Evolutionary conservation across 495 filamentous ascomycete species (phyloP), one percentile per base, ranked within the genome.

Genomic region (Lophiostoma macrostomum): DNA sequence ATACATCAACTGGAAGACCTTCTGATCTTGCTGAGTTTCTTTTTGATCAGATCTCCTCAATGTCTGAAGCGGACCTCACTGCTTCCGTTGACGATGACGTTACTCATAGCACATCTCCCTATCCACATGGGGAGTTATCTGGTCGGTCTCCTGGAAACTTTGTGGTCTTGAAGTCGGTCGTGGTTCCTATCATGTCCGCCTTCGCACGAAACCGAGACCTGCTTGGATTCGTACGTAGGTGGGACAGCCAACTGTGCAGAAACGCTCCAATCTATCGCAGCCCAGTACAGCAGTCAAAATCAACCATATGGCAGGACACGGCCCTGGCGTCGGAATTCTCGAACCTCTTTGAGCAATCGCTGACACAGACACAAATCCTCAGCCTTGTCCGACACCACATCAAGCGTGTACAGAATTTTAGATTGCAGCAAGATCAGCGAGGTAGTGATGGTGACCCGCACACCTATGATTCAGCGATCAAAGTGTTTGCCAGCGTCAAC

Each of bases 161-260:
- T n/a, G n/a, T n/a, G n/a, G n/a, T n/a, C n/a, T n/a, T n/a, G n/a
- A n/a, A 58, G 4, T 8, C 25, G 6, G 58, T 69, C 18, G 58
- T 86, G 2, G 61, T 80, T 10, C 76, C 84, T 1, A 69, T 90
- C 6, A 71, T 87, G 47, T 69, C 73, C 11, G 84, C 80, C 1
- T 88, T 84, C 64, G 75, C 77, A 25, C 75, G 75, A 27, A 80
- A 81, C 43, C 77, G 87, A 64, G 79, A 89, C 53, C 63, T 93
- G 27, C 56, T 76, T 6, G 75, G 75, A 3, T 93, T 91, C 61
- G 69, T 90, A 58, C 71, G 75, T 25, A 63, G 78, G 12, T 93
- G 88, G 88, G 72, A 79, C 35, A 67, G 72, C 8, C 80, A 85
- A 58, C 74, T 91, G 7, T 60, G 70, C 27, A 22, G 39, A 20